Percentiles rank a stretch among this genome's conserved stretches.
Conservation (phyloP, 495 filamentous ascomycete species). For the Hypoxylon fragiforme region DNA sequence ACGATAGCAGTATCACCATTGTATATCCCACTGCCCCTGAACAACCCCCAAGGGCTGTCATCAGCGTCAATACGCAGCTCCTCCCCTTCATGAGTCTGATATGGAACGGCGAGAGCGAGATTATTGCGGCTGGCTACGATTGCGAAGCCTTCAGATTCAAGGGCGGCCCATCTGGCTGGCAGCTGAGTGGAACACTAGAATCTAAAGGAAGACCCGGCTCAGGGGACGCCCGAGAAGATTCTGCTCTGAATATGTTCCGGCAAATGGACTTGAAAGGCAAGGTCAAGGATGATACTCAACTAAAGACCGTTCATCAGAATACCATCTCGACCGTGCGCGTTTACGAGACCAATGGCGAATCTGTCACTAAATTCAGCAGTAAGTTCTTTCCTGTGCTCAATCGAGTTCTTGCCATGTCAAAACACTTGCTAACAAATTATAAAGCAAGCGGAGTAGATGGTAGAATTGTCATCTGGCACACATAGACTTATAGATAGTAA, state of each 20-base stretch:
- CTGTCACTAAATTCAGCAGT: constrained; percentile 85
- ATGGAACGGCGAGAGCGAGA: constrained; percentile 90
- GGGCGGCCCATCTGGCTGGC: constrained; percentile 84
- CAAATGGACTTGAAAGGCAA: constrained; percentile 99
- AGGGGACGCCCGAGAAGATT: constrained; percentile 57
- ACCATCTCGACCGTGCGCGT: constrained; percentile 82
- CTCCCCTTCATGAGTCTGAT: constrained; percentile 89
- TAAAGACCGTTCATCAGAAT: constrained; percentile 97
- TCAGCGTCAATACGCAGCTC: constrained; percentile 86
- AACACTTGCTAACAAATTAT: constrained; percentile 48
- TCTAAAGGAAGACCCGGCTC: constrained; percentile 67
- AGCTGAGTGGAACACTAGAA: constrained; percentile 81
- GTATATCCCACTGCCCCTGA: constrained; percentile 94
- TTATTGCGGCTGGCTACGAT: constrained; percentile 94
- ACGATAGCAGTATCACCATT: constrained; percentile 94
- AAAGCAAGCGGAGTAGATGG: constrained; percentile 92
- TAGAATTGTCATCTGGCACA: constrained; percentile 79
- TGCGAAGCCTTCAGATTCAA: constrained; percentile 91
- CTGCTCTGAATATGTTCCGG: constrained; percentile 97
- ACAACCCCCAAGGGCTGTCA: constrained; percentile 82
- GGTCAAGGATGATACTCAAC: constrained; percentile 80
- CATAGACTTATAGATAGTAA: constrained; percentile 37
- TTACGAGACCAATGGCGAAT: constrained; percentile 67
- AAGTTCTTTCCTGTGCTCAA: constrained; percentile 47
- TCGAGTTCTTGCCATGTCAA: constrained; percentile 9